Conservation (phyloP, 2,329 filamentous ascomycete species). For the Monosporascus sp. region DNA sequence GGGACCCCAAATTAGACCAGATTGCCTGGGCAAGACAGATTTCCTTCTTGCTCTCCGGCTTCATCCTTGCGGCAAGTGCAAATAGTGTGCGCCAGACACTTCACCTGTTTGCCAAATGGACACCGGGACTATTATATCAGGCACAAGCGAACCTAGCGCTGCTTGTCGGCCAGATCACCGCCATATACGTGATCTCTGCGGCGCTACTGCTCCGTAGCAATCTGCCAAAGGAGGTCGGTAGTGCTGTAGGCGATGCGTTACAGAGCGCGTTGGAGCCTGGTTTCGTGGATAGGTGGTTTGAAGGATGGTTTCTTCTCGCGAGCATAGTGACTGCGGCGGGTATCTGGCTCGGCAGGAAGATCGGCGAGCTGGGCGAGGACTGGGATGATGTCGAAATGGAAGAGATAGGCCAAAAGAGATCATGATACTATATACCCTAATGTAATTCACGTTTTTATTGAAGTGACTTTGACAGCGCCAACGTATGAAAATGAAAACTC, state of each 20-base stretch:
- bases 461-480: background rate
- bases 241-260: constrained; percentile 70
- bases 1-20: constrained; percentile 77
- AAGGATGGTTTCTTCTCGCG: constrained; percentile 74
- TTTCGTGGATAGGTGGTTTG: constrained; percentile 80
- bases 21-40: constrained; percentile 80
- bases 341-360: constrained; percentile 64
- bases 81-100: constrained; percentile 82
- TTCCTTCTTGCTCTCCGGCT: constrained; percentile 74
- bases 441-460: constrained; percentile 2
- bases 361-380: constrained; percentile 48
- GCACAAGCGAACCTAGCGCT: constrained; percentile 75
- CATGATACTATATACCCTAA: constrained; percentile 31
- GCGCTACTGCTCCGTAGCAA: constrained; percentile 73
- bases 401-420: constrained; percentile 68
- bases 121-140: constrained; percentile 65
- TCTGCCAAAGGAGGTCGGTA: constrained; percentile 70
- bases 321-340: constrained; percentile 62
- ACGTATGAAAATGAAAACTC: background rate
- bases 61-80: constrained; percentile 77
- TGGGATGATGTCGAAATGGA: constrained; percentile 57
- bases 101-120: constrained; percentile 70
- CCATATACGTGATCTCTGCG: constrained; percentile 79
- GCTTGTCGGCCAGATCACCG: constrained; percentile 72
- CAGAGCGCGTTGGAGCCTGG: constrained; percentile 67